A percentile compares a stretch with the other conserved stretches of the same genome.
Conservation (phyloP, 768 basidiomycete species). For the Pleurotus ostreatus region DNA sequence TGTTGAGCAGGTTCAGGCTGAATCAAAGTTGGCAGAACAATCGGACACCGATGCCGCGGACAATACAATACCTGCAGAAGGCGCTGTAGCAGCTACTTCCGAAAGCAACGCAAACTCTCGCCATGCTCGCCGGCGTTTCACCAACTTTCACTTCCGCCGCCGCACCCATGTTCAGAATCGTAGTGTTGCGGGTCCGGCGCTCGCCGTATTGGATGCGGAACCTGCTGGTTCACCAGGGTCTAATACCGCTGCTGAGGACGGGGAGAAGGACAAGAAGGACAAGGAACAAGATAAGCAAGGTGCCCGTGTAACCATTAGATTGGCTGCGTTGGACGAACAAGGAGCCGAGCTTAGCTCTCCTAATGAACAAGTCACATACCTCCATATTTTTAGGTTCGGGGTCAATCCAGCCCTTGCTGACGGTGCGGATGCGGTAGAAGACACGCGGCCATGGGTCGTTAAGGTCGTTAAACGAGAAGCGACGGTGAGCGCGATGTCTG, state of each 20-base stretch:
- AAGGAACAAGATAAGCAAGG: slow-evolving; percentile 55
- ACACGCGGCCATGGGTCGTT: slow-evolving; percentile 82
- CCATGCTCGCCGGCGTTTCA: slow-evolving; percentile 52
- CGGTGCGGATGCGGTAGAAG: slow-evolving; percentile 40
- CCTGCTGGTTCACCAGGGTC: slow-evolving; percentile 27
- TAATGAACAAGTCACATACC: slow-evolving; percentile 88
- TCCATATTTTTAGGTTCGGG: slow-evolving; percentile 78
- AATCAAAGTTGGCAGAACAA: slow-evolving; percentile 18
- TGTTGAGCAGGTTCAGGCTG: slow-evolving; percentile 9
- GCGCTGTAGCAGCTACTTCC: not conserved
- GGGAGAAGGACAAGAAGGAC: slow-evolving; percentile 37
- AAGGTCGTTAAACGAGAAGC: slow-evolving; percentile 93
- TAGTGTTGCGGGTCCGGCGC: slow-evolving; percentile 68
- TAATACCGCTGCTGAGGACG: slow-evolving; percentile 29
- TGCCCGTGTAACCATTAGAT: slow-evolving; percentile 71
- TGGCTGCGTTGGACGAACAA: slow-evolving; percentile 78
- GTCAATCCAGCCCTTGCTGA: slow-evolving; percentile 29
- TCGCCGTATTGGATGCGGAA: slow-evolving; percentile 75
- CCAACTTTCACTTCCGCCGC: slow-evolving; percentile 65
- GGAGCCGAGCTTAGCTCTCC: slow-evolving; percentile 60
- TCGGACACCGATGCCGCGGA: slow-evolving; percentile 5
- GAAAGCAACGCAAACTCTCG: slow-evolving; percentile 13
- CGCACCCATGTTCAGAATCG: slow-evolving; percentile 36
- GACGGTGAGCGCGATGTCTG: slow-evolving; percentile 39
- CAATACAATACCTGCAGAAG: not conserved